These are phyloP conservation scores for Candida germanica DNA, from an alignment of 805 yeast species.

Conservation along the genomic window DNA sequence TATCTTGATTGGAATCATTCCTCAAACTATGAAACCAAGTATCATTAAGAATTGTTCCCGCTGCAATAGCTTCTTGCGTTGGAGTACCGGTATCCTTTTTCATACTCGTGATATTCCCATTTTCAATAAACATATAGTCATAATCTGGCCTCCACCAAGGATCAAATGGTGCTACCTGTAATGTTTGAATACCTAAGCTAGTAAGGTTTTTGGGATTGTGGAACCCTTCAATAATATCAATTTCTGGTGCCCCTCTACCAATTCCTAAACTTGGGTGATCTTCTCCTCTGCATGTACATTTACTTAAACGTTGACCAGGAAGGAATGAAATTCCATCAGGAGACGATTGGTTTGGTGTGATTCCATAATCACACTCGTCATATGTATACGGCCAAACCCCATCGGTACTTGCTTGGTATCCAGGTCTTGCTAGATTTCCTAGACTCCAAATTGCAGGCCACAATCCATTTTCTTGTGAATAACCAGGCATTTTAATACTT, in stretches of 20 bases:
- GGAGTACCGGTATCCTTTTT: constrained; percentile 38
- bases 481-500: constrained; percentile 29
- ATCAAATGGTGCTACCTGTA: constrained; percentile 44
- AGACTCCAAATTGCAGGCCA: constrained; percentile 42
- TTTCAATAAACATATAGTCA: constrained; percentile 26
- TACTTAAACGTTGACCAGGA: constrained; percentile 34
- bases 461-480: constrained; percentile 28
- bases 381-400: constrained; percentile 42
- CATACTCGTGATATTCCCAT: constrained; percentile 29
- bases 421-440: constrained; percentile 38
- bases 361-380: constrained; percentile 35
- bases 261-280: constrained; percentile 37
- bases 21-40: constrained; percentile 32
- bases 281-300: constrained; percentile 32
- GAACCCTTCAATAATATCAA: constrained; percentile 22
- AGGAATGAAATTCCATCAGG: constrained; percentile 38
- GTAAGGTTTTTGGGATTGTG: constrained; percentile 15
- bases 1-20: constrained; percentile 5
- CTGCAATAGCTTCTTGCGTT: constrained; percentile 39
- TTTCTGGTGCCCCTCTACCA: constrained; percentile 38
- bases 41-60: constrained; percentile 30
- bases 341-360: constrained; percentile 37
- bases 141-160: constrained; percentile 43
- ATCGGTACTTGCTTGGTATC: constrained; percentile 33
- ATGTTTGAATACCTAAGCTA: constrained; percentile 30